Evolutionary conservation across 345 rosid species (phyloP).

Genomic region (Eucalyptus albens): DNA sequence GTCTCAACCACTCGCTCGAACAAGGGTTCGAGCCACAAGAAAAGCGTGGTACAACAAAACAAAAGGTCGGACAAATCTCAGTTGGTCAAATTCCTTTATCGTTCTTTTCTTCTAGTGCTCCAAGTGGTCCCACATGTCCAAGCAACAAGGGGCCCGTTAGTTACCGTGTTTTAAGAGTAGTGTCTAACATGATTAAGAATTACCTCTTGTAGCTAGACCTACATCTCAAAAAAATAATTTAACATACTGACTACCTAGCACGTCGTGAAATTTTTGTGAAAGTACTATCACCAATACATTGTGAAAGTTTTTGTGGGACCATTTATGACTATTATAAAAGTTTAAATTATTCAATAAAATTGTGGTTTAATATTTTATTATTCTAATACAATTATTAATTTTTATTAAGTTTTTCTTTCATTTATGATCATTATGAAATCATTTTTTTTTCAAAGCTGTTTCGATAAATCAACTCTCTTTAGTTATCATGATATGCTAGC

Average conservation of each 20-base stretch:
- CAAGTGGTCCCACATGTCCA: neutral
- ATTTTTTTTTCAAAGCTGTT: neutral
- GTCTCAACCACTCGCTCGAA: neutral
- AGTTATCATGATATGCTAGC: neutral
- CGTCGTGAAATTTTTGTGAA: neutral
- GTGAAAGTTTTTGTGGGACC: neutral
- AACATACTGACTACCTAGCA: neutral
- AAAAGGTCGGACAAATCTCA: neutral
- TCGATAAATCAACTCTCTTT: neutral
- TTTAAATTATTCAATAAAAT: neutral
- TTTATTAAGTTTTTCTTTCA: neutral
- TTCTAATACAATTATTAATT: neutral
- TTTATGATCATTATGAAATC: neutral
- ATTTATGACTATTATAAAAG: rapidly evolving
- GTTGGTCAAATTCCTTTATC: neutral
- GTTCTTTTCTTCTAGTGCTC: neutral
- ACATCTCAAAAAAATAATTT: neutral
- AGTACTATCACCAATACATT: rapidly evolving
- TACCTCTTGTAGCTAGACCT: neutral
- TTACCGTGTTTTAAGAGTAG: neutral
- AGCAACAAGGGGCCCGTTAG: neutral
- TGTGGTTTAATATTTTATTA: neutral
- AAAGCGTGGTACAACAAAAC: neutral
- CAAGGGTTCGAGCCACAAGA: neutral
- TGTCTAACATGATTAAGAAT: neutral